phyloP scores from a whole-genome alignment of 2,329 filamentous ascomycete species.

The Talaromyces sp. region DNA sequence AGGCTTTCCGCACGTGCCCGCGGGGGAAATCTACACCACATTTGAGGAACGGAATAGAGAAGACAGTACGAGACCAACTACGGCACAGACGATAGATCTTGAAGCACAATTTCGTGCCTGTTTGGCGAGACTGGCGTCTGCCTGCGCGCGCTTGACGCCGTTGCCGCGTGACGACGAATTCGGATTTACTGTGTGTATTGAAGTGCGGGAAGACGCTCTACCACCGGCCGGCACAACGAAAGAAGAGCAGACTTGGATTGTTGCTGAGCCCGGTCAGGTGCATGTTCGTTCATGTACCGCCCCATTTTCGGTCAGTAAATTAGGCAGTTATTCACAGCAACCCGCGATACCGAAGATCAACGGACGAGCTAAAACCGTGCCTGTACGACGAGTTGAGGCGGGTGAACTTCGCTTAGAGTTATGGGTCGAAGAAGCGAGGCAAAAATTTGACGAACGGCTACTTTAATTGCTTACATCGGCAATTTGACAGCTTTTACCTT shows the following conservation, averaged over 20 bases:
- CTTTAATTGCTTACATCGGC: conserved; percentile 1
- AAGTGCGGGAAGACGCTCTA: conserved; percentile 45
- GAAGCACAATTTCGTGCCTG: conserved; percentile 50
- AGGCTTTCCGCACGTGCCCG: conserved; percentile 50
- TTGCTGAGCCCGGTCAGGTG: conserved; percentile 50
- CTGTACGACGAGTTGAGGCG: conserved; percentile 60
- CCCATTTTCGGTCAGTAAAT: conserved; percentile 38
- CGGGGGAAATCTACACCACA: conserved; percentile 48
- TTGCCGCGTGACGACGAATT: conserved; percentile 47
- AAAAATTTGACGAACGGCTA: conserved; percentile 42
- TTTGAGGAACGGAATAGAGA: conserved; percentile 43
- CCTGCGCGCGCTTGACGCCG: conserved; percentile 42
- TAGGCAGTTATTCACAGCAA: conserved; percentile 32
- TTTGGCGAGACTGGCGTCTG: conserved; percentile 42
- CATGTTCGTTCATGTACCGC: conserved; percentile 39
- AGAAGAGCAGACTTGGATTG: conserved; percentile 58
- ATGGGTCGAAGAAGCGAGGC: conserved; percentile 64
- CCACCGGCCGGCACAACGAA: conserved; percentile 45
- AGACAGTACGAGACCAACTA: conserved; percentile 31
- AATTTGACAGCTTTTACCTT: neutral
- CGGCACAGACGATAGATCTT: conserved; percentile 39
- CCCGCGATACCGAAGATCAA: conserved; percentile 32
- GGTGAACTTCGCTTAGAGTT: conserved; percentile 65
- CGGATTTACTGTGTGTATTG: conserved; percentile 49
- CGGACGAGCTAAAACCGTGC: conserved; percentile 55